Conservation (phyloP, 2,329 filamentous ascomycete genomes). For the Epichloe uncinata region DNA sequence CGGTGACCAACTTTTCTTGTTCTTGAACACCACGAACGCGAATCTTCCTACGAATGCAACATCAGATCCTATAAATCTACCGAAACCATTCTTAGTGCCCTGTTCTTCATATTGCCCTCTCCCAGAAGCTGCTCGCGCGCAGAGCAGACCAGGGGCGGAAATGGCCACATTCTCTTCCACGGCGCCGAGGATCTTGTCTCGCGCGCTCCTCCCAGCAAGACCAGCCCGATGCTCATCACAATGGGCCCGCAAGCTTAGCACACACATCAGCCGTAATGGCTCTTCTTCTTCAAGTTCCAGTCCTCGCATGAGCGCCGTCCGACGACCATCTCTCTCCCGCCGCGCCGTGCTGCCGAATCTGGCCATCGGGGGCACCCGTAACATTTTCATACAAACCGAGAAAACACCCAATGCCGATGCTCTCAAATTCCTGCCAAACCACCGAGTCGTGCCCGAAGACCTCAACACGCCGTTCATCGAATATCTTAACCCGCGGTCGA, state of each 20-base stretch:
- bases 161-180: slow-evolving; percentile 12
- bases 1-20: background rate
- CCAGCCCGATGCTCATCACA: slow-evolving; percentile 10
- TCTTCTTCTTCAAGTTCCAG: background rate
- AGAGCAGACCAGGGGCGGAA: background rate
- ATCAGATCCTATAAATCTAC: background rate
- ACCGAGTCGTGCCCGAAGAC: slow-evolving; percentile 63
- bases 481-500: slow-evolving; percentile 79
- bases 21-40: background rate
- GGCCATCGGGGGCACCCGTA: slow-evolving; percentile 36
- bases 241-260: slow-evolving; percentile 18
- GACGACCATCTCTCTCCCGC: slow-evolving; percentile 4
- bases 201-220: slow-evolving; percentile 14
- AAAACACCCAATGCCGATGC: slow-evolving; percentile 89
- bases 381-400: slow-evolving; percentile 97
- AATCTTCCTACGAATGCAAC: too few relatives aligned
- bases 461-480: slow-evolving; percentile 72
- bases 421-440: slow-evolving; percentile 90
- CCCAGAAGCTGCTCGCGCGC: background rate
- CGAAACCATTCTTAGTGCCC: background rate
- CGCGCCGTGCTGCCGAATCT: slow-evolving; percentile 6
- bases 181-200: slow-evolving; percentile 12
- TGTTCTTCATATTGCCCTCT: background rate
- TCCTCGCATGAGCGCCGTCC: slow-evolving; percentile 3
- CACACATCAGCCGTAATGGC: slow-evolving; percentile 6